Percentiles rank a stretch among this genome's conserved stretches.
Evolutionary conservation across 169 alveolate genomes (phyloP).

Genomic region (Perkinsus marinus): DNA sequence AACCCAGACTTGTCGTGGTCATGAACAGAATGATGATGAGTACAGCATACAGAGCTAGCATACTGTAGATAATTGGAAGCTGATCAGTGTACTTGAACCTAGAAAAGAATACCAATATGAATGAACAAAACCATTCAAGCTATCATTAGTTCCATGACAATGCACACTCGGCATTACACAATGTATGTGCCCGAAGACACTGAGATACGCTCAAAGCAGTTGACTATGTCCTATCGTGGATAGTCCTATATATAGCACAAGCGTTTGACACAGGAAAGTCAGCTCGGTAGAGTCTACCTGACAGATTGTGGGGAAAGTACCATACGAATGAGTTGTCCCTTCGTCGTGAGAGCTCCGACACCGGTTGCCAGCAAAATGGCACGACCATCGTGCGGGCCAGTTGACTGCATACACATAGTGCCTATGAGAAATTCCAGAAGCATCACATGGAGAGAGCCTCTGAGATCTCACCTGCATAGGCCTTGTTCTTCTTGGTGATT

Average conservation of each 20-base stretch:
- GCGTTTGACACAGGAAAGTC: neutral
- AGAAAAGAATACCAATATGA: no score
- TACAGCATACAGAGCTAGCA: neutral
- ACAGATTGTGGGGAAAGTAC: neutral
- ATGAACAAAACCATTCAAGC: neutral
- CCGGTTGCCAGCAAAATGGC: slow-evolving; percentile 1
- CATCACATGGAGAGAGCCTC: neutral
- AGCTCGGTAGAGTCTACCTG: neutral
- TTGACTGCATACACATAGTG: neutral
- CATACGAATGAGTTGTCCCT: neutral
- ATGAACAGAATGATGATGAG: neutral
- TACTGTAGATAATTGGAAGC: neutral
- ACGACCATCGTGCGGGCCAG: neutral
- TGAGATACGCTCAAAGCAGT: no score
- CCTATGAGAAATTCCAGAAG: neutral
- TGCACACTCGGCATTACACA: no score
- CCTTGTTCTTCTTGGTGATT: neutral
- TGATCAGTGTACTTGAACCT: neutral
- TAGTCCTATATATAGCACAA: neutral
- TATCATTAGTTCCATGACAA: neutral
- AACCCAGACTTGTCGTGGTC: neutral
- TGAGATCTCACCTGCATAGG: neutral
- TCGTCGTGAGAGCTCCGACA: neutral
- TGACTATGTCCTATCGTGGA: neutral
- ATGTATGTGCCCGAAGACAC: no score